Evolutionary conservation across 2,329 filamentous ascomycete species (phyloP).

Genomic region (Colletotrichum sp.): DNA sequence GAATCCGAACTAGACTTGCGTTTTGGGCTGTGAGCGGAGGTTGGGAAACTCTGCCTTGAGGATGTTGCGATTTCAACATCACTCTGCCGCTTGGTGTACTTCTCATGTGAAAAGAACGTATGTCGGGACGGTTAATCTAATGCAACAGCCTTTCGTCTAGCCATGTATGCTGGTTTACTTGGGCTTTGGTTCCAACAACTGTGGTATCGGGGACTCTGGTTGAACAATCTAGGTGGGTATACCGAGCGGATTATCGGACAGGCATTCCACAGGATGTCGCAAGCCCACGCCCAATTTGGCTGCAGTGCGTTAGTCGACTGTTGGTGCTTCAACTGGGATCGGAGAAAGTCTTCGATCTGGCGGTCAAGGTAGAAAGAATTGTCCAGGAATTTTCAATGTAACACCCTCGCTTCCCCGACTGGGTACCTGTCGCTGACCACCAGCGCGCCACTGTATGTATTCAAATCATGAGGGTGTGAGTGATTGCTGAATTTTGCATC

Average conservation of each 20-base stretch:
- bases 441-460: not conserved
- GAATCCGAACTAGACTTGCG: not conserved
- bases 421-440: not conserved
- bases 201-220: not conserved
- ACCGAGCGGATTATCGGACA: not conserved
- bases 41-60: not conserved
- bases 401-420: not conserved
- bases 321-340: not conserved
- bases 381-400: not conserved
- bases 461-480: not conserved
- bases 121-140: not conserved
- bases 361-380: not conserved
- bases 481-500: not conserved
- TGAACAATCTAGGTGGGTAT: not conserved
- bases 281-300: not conserved
- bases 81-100: not conserved
- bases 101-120: slow-evolving; percentile 13
- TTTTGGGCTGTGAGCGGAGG: not conserved
- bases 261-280: not conserved
- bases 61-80: not conserved
- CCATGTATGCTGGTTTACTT: not conserved
- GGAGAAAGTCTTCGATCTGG: not conserved
- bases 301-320: not conserved
- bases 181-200: not conserved
- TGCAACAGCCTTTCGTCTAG: not conserved